phyloP scores from a whole-genome alignment of 1,284 basidiomycete genomes.

The Hortiboletus rubellus region DNA sequence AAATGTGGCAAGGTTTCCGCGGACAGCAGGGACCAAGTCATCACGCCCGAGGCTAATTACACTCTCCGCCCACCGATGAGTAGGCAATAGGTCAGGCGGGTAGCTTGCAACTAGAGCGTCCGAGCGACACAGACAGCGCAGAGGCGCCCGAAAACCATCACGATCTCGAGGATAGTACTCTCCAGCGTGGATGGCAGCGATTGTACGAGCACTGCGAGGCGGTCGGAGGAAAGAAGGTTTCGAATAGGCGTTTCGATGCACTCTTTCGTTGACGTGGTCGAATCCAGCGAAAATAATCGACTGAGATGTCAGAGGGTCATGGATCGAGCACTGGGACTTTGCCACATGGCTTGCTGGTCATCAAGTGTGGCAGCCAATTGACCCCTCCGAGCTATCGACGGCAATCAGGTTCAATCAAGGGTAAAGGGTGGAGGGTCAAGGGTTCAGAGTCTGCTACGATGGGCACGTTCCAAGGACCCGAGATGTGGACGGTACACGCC shows the following conservation, averaged over 20 bases:
- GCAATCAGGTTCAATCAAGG: neutral
- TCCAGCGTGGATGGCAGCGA: neutral
- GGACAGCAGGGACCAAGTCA: neutral
- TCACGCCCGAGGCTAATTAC: neutral
- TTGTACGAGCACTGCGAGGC: neutral
- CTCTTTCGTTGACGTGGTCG: constrained; percentile 4
- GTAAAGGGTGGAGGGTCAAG: constrained; percentile 21
- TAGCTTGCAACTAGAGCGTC: neutral
- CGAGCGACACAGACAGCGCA: neutral
- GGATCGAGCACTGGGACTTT: neutral
- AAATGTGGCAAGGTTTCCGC: neutral
- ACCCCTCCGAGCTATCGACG: neutral
- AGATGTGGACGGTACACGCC: constrained; percentile 9
- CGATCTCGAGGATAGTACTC: neutral
- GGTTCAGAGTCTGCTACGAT: constrained; percentile 4
- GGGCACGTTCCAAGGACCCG: constrained; percentile 24
- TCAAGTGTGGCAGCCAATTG: constrained; percentile 25
- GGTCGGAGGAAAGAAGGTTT: constrained; percentile 6
- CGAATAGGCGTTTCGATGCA: neutral
- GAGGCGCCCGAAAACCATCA: neutral
- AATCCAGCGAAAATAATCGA: constrained; percentile 13
- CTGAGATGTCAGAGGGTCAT: constrained; percentile 10
- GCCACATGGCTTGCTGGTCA: neutral
- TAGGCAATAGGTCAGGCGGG: neutral
- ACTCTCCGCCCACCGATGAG: neutral